Base-by-base conservation (phyloP, 768 basidiomycete genomes). In the Boletus reticulatus region DNA sequence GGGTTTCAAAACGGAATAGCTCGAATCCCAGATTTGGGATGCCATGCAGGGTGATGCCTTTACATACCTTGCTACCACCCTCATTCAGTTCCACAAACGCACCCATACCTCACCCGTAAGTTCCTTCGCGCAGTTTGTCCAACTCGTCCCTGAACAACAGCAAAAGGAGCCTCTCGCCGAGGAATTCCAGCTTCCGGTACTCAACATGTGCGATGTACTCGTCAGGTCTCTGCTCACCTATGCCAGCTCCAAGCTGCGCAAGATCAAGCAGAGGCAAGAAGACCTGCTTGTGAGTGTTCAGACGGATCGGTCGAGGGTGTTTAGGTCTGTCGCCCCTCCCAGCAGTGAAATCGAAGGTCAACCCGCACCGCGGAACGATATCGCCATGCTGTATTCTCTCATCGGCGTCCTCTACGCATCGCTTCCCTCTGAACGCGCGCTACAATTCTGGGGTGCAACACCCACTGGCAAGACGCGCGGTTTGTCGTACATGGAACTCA, bases 231-330 rank as follows among this genome's bases (percentile, higher is more conserved):
- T 89, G 29, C 84, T 92, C 66, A 84, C 81, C 0, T 85, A 89
- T 56, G 88, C 89, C 4, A 89, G 88, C 8, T 89, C 89, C 0
- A 88, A 90, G 68, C 77, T 91, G 34, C 82, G 88, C 37, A 91
- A 91, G 69, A 88, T 97, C 68, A 92, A 93, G 65, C 90, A 94
- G 59, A 76, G 88, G 31, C 94, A 97, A 67, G 94, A 96, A 69
- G 94, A 97, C 66, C 78, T 87, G 4, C 76, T 92, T 43, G 85
- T 88, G 1, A 84, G 76, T 57, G 81, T 82, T 22, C 80, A 88
- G 14, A 79, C 82, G 5, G 85, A 87, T 66, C 79, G 27, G 27
- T 77, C 82, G 16, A 77, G 86, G 48, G 72, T 70, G 58, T 75
- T 78, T 47, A 73, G 82, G 37, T 78, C 77, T 9, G 55, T 79